Base-by-base conservation (phyloP, 495 filamentous ascomycete genomes). In the Trichoderma erinaceum region DNA sequence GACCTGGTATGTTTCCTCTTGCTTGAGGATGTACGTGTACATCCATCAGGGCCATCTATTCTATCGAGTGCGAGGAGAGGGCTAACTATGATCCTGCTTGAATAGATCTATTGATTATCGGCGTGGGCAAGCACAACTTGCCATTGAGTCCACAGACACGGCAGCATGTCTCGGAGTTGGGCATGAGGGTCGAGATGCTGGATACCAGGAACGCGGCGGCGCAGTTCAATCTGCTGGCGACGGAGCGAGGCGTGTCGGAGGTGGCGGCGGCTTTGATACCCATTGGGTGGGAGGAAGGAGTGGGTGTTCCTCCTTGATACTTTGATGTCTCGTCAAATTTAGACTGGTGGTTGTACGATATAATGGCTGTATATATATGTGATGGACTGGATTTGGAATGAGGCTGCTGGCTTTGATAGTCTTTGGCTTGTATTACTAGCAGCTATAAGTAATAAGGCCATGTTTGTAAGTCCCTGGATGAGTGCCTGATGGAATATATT, bases 141-240 rank as follows among this genome's bases (percentile, higher is more conserved):
- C 92, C 93, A 4, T 72, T 98, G 8, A 88, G 89, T n/a, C 89
- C 91, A 1, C 83, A 86, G 69, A 90, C 90, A 64, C 86, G 90
- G 71, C 80, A 81, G 68, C 80, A 85, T 69, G 87, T 99, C 67
- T 89, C 87, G 71, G 84, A 84, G 27, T 70, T 98, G 67, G 95
- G 95, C 0, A 89, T 99, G 68, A 83, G 91, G 69, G 80, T 98
- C 35, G 95, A 99, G 72, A 84, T 97, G 15, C 85, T 91, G 75
- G 95, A 97, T 81, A 99, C 95, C 44, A 81, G 92, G 68, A 97
- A 97, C 80, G 95, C 95, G 25, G 93, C 93, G 21, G 89, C 92
- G 66, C 92, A 93, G 80, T 96, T 91, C 73, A 96, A 96, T 75
- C 71, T 96, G 71, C 79, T 96, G 63, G 92, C 90, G 52, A 96